These are phyloP conservation scores for Erigeron canadensis DNA, from an alignment of 129 eudicot genomes.

Conservation along the genomic window DNA sequence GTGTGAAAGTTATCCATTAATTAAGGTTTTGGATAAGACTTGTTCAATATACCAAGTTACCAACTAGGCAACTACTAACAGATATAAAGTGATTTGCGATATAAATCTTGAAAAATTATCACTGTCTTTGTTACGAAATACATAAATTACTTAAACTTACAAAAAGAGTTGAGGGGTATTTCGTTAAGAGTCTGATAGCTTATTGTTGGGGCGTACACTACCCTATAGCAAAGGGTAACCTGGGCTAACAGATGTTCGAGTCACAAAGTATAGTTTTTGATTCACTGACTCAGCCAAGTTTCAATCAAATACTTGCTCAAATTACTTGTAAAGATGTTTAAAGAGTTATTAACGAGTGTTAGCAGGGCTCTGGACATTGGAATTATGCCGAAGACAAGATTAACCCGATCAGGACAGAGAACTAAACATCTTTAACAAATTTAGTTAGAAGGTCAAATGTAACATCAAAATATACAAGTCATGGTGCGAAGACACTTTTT, in stretches of 20 bases:
- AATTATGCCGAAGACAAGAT: background rate
- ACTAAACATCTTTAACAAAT: background rate
- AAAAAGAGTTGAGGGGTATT: too few species aligned
- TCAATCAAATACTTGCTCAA: background rate
- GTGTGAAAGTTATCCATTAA: constrained; percentile 6
- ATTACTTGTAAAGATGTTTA: background rate
- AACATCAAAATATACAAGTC: background rate
- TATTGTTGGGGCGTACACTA: too few species aligned
- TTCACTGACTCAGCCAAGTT: background rate
- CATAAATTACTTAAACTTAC: too few species aligned
- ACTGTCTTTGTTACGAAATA: background rate
- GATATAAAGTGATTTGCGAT: too few species aligned
- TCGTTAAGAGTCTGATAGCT: too few species aligned
- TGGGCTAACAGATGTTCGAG: too few species aligned
- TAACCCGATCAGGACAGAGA: background rate
- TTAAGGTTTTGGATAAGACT: background rate
- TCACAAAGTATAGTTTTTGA: background rate
- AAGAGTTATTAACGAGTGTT: background rate
- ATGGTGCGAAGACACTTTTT: background rate
- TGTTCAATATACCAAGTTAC: background rate
- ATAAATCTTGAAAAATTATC: background rate
- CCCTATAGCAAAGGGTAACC: too few species aligned
- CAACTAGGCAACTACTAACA: background rate
- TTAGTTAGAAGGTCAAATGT: background rate
- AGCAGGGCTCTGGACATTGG: background rate